Evolutionary conservation across 2,329 filamentous ascomycete genomes (phyloP), one percentile per base, ranked within the genome.

Genomic region (Aquanectria penicillioides): DNA sequence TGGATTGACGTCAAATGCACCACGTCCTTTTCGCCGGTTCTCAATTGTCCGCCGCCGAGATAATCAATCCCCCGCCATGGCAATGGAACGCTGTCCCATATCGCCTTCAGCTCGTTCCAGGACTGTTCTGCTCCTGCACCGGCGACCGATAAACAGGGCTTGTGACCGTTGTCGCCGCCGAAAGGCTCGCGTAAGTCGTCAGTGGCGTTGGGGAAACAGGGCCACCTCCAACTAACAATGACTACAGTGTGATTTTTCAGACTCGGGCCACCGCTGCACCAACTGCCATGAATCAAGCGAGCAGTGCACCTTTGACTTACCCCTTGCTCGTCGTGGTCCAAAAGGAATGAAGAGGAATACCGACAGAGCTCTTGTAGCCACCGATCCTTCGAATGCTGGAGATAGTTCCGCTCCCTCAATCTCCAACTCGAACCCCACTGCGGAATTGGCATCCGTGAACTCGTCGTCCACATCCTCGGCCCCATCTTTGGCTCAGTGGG

Each of bases 281-380:
- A 71, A 70, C 37, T 79, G 77, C 62, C 71, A 69, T 20, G 65
- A 73, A 44, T 70, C 71, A 25, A 69, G 66, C 7, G 64, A 68
- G 47, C 57, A 64, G 56, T 79, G 77, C 59, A 76, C 70, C 4
- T 79, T 78, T 59, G 63, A 78, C 38, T 47, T 78, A 43, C 77
- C 77, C 25, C 62, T 77, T 28, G 75, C 71, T 9, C 68, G 74
- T 61, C 69, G 77, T 51, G 77, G 77, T 1, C 77, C 77, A 12
- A 79, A 79, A 41, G 61, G 67, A 5, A 46, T 60, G 25, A 28
- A 49, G 5, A 61, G 55, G 23, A 34, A 40, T 7, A 37, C 43
- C 33, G 33, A 33, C 34, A 13, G n/a, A n/a, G n/a, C n/a, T n/a
- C n/a, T n/a, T n/a, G n/a, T n/a, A n/a, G n/a, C n/a, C n/a, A n/a